Conservation (phyloP, 257 asterid genomes). For the Lantana camara region DNA sequence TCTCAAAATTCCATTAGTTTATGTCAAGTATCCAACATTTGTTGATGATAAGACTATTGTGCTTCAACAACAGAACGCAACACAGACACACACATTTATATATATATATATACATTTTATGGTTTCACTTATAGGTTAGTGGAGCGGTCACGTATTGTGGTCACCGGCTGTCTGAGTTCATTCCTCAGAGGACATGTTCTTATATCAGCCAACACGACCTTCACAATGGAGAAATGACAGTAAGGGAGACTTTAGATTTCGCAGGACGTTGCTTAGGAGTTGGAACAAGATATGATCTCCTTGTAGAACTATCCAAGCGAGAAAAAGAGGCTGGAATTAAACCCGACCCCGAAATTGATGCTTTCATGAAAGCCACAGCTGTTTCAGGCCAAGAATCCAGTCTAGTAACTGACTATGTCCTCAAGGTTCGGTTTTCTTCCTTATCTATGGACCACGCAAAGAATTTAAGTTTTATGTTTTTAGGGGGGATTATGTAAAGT, state of each 20-base stretch:
- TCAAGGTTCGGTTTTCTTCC: constrained; percentile 59
- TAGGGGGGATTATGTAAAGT: too few relatives aligned
- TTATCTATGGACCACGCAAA: not conserved
- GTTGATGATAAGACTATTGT: too few relatives aligned
- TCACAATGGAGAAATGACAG: constrained; percentile 97
- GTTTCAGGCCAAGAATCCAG: constrained; percentile 88
- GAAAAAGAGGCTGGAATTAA: constrained; percentile 83
- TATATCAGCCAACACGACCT: constrained; percentile 89
- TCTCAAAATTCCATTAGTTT: too few relatives aligned
- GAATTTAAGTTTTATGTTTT: too few relatives aligned
- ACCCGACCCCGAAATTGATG: constrained; percentile 90
- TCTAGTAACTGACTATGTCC: constrained; percentile 81
- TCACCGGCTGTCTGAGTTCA: constrained; percentile 72
- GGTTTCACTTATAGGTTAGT: constrained; percentile 40
- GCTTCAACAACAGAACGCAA: too few relatives aligned
- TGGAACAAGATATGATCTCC: constrained; percentile 90
- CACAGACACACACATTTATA: too few relatives aligned
- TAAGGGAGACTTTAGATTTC: constrained; percentile 78
- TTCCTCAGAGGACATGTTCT: constrained; percentile 90
- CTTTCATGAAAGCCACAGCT: constrained; percentile 94
- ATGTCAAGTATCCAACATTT: not conserved
- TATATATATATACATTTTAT: too few relatives aligned
- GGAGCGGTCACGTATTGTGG: constrained; percentile 91
- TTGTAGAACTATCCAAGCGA: constrained; percentile 71
- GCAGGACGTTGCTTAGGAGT: constrained; percentile 94